Evolutionary conservation across 305 asterid genomes (phyloP).

Genomic region (Fraxinus nigra): DNA sequence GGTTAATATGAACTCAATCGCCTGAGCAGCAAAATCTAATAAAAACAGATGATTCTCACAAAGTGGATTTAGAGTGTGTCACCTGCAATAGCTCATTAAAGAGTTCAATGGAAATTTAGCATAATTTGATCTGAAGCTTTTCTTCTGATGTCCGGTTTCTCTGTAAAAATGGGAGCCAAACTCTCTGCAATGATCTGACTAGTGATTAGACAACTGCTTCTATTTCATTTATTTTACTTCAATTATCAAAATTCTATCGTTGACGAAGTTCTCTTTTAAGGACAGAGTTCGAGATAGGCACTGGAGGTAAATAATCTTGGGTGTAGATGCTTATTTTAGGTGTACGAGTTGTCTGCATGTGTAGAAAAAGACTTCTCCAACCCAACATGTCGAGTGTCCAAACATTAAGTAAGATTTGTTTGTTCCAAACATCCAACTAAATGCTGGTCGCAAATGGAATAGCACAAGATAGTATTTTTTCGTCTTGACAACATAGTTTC

Average conservation of each 20-base stretch:
- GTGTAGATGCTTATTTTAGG: neutral
- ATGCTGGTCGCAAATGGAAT: neutral
- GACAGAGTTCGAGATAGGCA: neutral
- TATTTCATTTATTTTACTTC: neutral
- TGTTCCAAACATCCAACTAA: neutral
- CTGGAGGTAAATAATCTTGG: neutral
- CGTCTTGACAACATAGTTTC: neutral
- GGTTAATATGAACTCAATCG: neutral
- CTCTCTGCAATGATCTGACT: neutral
- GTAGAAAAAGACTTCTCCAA: neutral
- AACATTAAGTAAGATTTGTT: neutral
- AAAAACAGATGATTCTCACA: neutral
- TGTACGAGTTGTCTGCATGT: neutral
- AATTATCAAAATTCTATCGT: neutral
- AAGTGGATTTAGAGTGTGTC: neutral
- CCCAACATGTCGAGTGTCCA: neutral
- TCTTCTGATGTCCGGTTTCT: neutral
- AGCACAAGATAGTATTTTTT: neutral
- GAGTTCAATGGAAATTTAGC: neutral
- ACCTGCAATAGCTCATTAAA: neutral
- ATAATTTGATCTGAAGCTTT: neutral
- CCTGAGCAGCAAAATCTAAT: neutral
- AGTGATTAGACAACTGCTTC: neutral
- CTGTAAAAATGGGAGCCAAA: neutral
- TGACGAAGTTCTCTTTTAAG: neutral